Conservation (phyloP, 2,329 filamentous ascomycete species). For the Fusarium humuli region DNA sequence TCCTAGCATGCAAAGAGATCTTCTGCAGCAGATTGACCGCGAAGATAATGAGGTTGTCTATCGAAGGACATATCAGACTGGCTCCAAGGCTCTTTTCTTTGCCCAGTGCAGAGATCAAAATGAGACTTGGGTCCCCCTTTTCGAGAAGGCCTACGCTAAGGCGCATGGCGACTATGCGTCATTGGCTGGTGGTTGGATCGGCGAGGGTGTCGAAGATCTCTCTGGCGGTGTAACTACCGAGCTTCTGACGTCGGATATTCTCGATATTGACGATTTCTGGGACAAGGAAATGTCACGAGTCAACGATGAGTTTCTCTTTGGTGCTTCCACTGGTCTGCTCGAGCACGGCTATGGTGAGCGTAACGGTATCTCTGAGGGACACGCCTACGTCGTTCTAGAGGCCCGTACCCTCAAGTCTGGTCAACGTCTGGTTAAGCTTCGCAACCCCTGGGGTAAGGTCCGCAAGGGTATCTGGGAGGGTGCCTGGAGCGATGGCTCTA, state of each 20-base stretch:
- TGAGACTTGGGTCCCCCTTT: constrained; percentile 83
- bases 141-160: constrained; percentile 88
- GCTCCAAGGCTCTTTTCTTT: constrained; percentile 82
- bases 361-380: constrained; percentile 67
- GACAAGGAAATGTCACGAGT: constrained; percentile 81
- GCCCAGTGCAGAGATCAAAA: constrained; percentile 80
- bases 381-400: constrained; percentile 72
- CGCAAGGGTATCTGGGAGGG: constrained; percentile 71
- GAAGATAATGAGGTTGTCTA: constrained; percentile 79
- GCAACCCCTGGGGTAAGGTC: constrained; percentile 70
- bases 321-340: constrained; percentile 74
- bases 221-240: constrained; percentile 78
- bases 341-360: constrained; percentile 71
- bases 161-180: constrained; percentile 82
- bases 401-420: constrained; percentile 64
- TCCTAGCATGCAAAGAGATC: constrained; percentile 77
- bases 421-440: constrained; percentile 67
- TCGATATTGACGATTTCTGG: constrained; percentile 87
- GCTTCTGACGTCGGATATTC: constrained; percentile 75
- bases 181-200: constrained; percentile 77
- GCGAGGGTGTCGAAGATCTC: constrained; percentile 69
- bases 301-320: constrained; percentile 83
- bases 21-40: constrained; percentile 80
- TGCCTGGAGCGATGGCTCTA: constrained; percentile 69
- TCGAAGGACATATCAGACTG: constrained; percentile 76